Base-by-base conservation (phyloP, 148 eudicot genomes). In the Vaccinium macrocarpon region DNA sequence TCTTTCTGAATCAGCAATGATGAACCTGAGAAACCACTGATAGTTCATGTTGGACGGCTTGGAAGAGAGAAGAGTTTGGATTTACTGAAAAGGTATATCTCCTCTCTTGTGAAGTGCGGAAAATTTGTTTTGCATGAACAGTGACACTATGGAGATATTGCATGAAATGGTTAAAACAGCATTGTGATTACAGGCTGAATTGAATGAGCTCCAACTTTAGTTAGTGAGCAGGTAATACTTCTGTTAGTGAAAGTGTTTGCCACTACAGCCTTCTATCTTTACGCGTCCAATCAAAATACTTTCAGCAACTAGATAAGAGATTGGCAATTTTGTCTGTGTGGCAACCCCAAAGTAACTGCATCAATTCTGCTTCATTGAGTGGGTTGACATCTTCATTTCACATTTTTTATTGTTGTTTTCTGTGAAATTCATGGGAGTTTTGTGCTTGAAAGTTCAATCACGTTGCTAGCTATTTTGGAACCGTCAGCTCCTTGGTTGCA, bases 11-110 rank as follows among this genome's bases (percentile, higher is more conserved):
- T 75, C 91, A 96, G 99, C 84, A 87, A 92, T 73, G 96, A 95
- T 29, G 91, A 93, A 82, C 89, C 93, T 23, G 89, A 90, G 42
- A 88, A 78, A 80, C 90, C 93, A 27, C 80, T 90, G 88, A 91
- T 91, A 76, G 90, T 91, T 70, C 93, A 91, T 79, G 93, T 91
- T 84, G 93, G 92, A 50, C 89, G 93, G 50, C 85, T 91, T 23
- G 93, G 93, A 84, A 88, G 86, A 18, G 93, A 91, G 86, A 91
- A 91, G 89, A 91, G 91, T 84, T 88, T 91, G 90, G 92, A 91
- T 81, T 88, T 91, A 73, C 89, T 91, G 53, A 88, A 90, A 87
- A 75, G 93, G 93, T 91, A 91, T 42, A 21, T 18, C 62, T 53
- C 57, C 76, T 56, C 66, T 64, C n/a, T 72, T 35, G 12, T 11